These are phyloP conservation scores for Penicillium odoratum DNA, from an alignment of 495 filamentous ascomycete species.

Conservation along the genomic window DNA sequence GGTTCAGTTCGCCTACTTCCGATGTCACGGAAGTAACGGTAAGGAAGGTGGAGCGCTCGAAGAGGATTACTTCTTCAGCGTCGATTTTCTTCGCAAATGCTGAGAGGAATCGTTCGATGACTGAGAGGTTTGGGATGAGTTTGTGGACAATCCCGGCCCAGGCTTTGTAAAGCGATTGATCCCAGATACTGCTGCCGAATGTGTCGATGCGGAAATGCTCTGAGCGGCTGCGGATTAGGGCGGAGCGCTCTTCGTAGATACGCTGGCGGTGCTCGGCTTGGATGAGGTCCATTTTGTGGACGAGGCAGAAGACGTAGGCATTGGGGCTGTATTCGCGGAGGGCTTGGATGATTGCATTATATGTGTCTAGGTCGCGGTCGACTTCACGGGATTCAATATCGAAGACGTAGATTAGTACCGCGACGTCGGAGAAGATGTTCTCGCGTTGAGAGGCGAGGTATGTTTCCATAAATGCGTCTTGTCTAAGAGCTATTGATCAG, in stretches of 20 bases:
- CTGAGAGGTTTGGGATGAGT: conserved; percentile 87
- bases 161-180: conserved; percentile 95
- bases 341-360: conserved; percentile 80
- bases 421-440: conserved; percentile 95
- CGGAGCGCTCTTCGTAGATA: conserved; percentile 76
- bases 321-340: conserved; percentile 79
- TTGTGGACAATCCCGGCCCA: conserved; percentile 98
- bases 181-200: conserved; percentile 97
- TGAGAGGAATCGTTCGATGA: conserved; percentile 81
- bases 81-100: conserved; percentile 78
- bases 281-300: conserved; percentile 99
- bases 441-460: conserved; percentile 91
- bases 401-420: conserved; percentile 98
- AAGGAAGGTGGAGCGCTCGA: conserved; percentile 93
- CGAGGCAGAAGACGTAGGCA: conserved; percentile 85
- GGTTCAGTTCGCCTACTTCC: conserved; percentile 71
- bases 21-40: conserved; percentile 85
- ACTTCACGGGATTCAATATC: conserved; percentile 96
- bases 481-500: conserved; percentile 50
- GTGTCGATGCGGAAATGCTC: conserved; percentile 67
- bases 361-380: conserved; percentile 85
- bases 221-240: conserved; percentile 72
- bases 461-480: conserved; percentile 98
- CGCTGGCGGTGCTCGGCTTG: conserved; percentile 71
- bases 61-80: conserved; percentile 91